phyloP scores from a whole-genome alignment of 2,329 filamentous ascomycete species.

The Hymenoscyphus fructigenus region DNA sequence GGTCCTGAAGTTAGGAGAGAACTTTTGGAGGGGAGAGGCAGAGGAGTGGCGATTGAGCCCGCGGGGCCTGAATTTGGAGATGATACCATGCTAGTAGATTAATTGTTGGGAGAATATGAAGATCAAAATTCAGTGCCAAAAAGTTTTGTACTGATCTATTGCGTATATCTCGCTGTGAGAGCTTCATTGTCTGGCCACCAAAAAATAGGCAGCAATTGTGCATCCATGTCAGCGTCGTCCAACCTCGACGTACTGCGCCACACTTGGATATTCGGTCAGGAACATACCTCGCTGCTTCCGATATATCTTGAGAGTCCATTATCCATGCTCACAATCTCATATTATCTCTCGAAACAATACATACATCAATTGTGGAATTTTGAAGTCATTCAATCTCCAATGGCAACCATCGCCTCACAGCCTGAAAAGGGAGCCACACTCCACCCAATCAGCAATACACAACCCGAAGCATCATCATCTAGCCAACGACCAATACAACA shows the following conservation, averaged over 20 bases:
- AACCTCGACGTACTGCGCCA: background rate
- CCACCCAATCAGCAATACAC: background rate
- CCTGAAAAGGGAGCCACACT: background rate
- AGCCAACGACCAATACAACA: background rate
- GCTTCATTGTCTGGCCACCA: background rate
- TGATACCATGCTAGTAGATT: slow-evolving; percentile 82
- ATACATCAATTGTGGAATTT: background rate
- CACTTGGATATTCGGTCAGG: background rate
- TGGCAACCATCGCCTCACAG: background rate
- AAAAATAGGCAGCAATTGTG: background rate
- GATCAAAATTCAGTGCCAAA: background rate
- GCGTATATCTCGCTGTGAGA: background rate
- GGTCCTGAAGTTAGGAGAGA: slow-evolving; percentile 90
- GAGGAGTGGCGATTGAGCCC: slow-evolving; percentile 70
- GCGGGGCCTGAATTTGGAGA: slow-evolving; percentile 61
- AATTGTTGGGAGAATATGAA: slow-evolving; percentile 16
- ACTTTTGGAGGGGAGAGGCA: slow-evolving; percentile 80
- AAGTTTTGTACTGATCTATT: background rate
- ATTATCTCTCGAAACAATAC: too few relatives aligned
- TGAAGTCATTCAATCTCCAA: background rate
- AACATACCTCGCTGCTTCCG: background rate
- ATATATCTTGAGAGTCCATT: background rate
- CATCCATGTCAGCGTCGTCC: background rate
- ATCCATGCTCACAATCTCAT: background rate
- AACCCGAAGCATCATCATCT: background rate